These are phyloP conservation scores for Fonsecaea monophora DNA, from an alignment of 2,329 filamentous ascomycete species.

Conservation along the genomic window DNA sequence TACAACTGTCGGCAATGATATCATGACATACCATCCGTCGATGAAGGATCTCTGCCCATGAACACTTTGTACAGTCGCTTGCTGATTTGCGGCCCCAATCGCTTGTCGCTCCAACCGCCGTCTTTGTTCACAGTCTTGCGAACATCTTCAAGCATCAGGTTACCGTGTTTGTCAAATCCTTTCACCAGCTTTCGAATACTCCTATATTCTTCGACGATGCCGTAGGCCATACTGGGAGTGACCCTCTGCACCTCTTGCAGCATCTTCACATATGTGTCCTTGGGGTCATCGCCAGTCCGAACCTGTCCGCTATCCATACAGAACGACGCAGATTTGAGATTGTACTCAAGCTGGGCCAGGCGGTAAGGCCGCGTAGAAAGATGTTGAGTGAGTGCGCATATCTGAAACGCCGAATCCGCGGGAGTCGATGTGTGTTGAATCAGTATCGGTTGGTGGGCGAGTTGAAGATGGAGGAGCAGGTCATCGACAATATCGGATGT, in stretches of 20 bases:
- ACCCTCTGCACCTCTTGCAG: conserved; percentile 75
- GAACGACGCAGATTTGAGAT: conserved; percentile 65
- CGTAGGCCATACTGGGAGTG: conserved; percentile 74
- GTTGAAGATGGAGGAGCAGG: conserved; percentile 72
- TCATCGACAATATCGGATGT: conserved; percentile 74
- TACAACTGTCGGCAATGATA: neutral
- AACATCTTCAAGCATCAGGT: conserved; percentile 67
- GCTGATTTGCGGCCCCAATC: conserved; percentile 57
- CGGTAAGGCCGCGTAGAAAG: conserved; percentile 78
- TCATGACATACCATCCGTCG: conserved; percentile 49
- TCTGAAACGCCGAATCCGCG: conserved; percentile 74
- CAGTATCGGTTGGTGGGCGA: conserved; percentile 66
- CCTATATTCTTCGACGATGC: conserved; percentile 68
- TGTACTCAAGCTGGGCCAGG: conserved; percentile 53
- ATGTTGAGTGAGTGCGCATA: conserved; percentile 76
- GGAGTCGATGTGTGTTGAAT: conserved; percentile 71
- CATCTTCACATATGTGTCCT: conserved; percentile 76
- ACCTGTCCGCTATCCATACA: conserved; percentile 83
- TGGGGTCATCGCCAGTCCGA: conserved; percentile 65
- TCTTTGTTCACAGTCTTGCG: conserved; percentile 58
- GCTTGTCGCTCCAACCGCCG: conserved; percentile 53
- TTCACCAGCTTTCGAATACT: conserved; percentile 64
- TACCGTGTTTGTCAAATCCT: conserved; percentile 66
- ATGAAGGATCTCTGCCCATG: conserved; percentile 53
- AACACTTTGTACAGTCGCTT: conserved; percentile 58